These are phyloP conservation scores for Medicago lupulina DNA, from an alignment of 306 rosid species.

Conservation along the genomic window DNA sequence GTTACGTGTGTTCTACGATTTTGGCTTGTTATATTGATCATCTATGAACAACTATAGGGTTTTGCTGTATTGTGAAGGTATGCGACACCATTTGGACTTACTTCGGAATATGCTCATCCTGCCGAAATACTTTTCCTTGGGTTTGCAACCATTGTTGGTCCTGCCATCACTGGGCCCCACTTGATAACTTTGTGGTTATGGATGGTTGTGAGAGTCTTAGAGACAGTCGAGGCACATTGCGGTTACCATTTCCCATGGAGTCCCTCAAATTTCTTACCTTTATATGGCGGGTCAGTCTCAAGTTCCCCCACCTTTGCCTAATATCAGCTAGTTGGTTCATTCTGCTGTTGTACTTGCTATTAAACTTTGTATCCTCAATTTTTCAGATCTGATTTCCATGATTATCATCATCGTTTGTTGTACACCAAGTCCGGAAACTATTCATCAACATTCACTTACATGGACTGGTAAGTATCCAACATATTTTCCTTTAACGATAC, in stretches of 20 bases:
- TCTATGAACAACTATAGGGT: conserved; percentile 27
- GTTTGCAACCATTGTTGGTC: conserved; percentile 91
- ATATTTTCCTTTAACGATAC: conserved; percentile 25
- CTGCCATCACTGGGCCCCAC: conserved; percentile 98
- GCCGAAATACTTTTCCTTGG: conserved; percentile 98
- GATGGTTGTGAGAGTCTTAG: conserved; percentile 92
- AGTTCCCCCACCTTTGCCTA: conserved; percentile 26
- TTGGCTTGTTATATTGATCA: conserved; percentile 38
- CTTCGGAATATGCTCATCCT: conserved; percentile 98
- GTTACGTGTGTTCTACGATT: conserved; percentile 32
- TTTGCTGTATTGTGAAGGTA: conserved; percentile 59
- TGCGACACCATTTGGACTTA: conserved; percentile 96
- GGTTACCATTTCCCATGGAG: conserved; percentile 99
- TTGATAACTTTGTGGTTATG: conserved; percentile 92
- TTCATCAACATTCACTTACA: conserved; percentile 92
- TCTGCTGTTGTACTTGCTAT: conserved; percentile 31
- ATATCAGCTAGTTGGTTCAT: conserved; percentile 20
- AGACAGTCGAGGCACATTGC: conserved; percentile 96
- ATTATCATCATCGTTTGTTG: conserved; percentile 95
- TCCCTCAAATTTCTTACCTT: conserved; percentile 83
- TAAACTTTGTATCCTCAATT: conserved; percentile 37
- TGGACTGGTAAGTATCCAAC: conserved; percentile 71
- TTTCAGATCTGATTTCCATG: conserved; percentile 93
- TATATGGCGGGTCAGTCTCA: conserved; percentile 87
- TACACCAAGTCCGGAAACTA: conserved; percentile 98